Base-by-base conservation (phyloP, 2,329 filamentous ascomycete genomes). In the Penicillium sp. region DNA sequence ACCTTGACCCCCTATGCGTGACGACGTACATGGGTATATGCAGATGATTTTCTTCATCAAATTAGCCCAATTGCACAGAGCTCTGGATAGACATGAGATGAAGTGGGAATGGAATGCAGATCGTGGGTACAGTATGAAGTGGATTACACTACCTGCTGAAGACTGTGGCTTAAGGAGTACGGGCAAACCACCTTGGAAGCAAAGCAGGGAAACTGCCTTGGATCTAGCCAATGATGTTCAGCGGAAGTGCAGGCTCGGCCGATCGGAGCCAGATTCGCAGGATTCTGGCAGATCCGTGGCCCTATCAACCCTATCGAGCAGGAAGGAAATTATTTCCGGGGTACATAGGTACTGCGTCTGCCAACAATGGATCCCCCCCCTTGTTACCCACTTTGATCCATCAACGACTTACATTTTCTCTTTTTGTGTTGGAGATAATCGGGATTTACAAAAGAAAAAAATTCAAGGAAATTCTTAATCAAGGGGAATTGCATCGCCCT, bases 31-130 rank as follows among this genome's bases (percentile, higher is more conserved):
- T 31, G 11, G 13, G 11, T 19, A 21, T 10, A 50, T 46, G 47
- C 54, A 57, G 57, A 59, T 57, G 49, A 53, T 57, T 33, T 57
- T 56, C 55, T 52, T 16, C 33, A 3, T 37, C 16, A 37, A 31
- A 6, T 19, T 37, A 8, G 21, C 19, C 21, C 25, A 19, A 45
- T 37, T 50, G 23, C 29, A 51, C 25, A 10, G 8, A 19, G 8
- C 10, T 19, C n/a, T 19, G 31, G 11, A 33, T 16, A 14, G 16
- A 33, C 2, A 33, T 33, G 31, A 33, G 1, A 33, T 33, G 6
- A 23, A 13, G n/a, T 26, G 43, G 46, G 33, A 50, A 26, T 55
- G 53, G 45, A 54, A 49, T 49, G 52, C 44, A 54, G 52, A 54
- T 54, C 52, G 26, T 19, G 16, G 25, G 26, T n/a, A 31, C 16